phyloP scores from a whole-genome alignment of 805 yeast species.

The Candida nemodendra region DNA sequence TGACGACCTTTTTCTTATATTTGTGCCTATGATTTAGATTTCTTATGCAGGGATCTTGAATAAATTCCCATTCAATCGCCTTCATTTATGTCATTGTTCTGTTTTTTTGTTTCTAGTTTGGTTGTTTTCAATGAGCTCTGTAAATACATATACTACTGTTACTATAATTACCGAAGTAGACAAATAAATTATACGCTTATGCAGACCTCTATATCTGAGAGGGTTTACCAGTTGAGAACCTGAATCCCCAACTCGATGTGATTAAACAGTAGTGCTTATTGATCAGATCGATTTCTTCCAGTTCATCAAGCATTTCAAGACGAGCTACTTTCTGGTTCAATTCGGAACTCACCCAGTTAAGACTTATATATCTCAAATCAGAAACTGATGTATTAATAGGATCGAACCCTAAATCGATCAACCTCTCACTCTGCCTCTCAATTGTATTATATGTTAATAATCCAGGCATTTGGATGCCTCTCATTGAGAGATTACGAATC shows the following conservation, averaged over 20 bases:
- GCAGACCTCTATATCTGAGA: slow-evolving; percentile 10
- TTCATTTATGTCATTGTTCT: slow-evolving; percentile 4
- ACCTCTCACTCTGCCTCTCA: slow-evolving; percentile 38
- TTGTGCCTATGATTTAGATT: slow-evolving; percentile 6
- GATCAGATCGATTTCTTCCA: slow-evolving; percentile 65
- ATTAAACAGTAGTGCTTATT: slow-evolving; percentile 59
- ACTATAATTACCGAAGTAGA: neutral
- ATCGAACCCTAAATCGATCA: slow-evolving; percentile 29
- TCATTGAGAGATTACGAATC: slow-evolving; percentile 53
- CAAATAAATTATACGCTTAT: too few relatives aligned
- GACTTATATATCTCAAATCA: slow-evolving; percentile 42
- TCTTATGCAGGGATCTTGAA: slow-evolving; percentile 3
- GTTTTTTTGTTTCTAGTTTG: neutral
- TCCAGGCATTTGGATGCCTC: slow-evolving; percentile 65
- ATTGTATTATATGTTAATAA: slow-evolving; percentile 51
- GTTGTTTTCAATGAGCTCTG: slow-evolving; percentile 2
- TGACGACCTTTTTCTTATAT: slow-evolving; percentile 6
- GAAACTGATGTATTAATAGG: slow-evolving; percentile 34
- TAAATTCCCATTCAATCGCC: slow-evolving; percentile 7
- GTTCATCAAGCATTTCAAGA: slow-evolving; percentile 70
- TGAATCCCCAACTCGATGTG: slow-evolving; percentile 26
- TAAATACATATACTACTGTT: slow-evolving; percentile 5
- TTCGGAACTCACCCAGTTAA: slow-evolving; percentile 41
- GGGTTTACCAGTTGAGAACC: slow-evolving; percentile 6
- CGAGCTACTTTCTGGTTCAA: slow-evolving; percentile 46